Base-by-base conservation (phyloP, 345 rosid species). In the Ricinus communis region DNA sequence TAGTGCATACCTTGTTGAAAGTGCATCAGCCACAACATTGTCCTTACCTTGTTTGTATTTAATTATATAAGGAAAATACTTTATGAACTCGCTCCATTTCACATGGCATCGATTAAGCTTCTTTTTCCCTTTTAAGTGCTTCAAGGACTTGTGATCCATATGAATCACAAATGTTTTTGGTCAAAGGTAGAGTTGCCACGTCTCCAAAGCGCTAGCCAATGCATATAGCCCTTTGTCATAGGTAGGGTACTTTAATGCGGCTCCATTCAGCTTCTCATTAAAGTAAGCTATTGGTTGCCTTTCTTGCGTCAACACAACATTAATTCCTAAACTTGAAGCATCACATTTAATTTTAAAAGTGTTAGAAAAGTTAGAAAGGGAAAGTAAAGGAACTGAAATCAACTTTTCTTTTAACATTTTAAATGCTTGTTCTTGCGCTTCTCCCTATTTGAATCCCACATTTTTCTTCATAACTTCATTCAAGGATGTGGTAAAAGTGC, bases 261-360 rank as follows among this genome's bases (percentile, higher is more conserved):
- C 19, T 13, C 40, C 43, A 27, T n/a, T 28, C 1, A 13, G 11
- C 2, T 59, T 59, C 16, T 27, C 63, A 59, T 21, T 11, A 15
- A 60, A 60, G 45, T 60, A 60, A 6, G n/a, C 45, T 8, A 60
- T 31, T 33, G 21, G 12, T 1, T 1, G 1, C 5, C 4, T 1
- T 13, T 31, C 40, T 1, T 31, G 15, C 45, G 31, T 60, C 22
- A 60, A 60, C 31, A 61, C 3, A 61, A 0, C 10, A 2, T 1
- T 5, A 30, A 61, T 61, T 3, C 24, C 1, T 8, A 61, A 13
- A 1, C 46, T 7, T 1, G 15, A 31, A 6, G 65, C 24, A 60
- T 60, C 65, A 59, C 46, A 60, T 38, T 60, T 8, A 33, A 60
- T 60, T 4, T 60, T n/a, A 60, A 60, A 60, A 60, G 21, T 14